Evolutionary conservation across 768 basidiomycete species (phyloP).

Genomic region (Saitozyma podzolica): DNA sequence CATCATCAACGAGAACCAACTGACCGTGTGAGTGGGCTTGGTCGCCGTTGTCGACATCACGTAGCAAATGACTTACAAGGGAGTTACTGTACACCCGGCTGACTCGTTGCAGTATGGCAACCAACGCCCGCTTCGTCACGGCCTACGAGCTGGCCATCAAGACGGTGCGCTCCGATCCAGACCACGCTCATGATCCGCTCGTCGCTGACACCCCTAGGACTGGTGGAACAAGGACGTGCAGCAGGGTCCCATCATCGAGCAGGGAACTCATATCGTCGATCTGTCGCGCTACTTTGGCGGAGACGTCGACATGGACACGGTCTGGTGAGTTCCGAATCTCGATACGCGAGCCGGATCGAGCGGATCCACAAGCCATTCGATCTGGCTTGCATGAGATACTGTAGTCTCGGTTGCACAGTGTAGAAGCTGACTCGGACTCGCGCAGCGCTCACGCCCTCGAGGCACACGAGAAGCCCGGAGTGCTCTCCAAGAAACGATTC

Average conservation of each 20-base stretch:
- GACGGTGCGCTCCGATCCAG: constrained; percentile 14
- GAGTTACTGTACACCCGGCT: neutral
- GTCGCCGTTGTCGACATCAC: neutral
- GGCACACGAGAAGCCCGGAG: constrained; percentile 83
- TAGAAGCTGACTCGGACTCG: neutral
- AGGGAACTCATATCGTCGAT: constrained; percentile 77
- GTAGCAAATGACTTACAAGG: neutral
- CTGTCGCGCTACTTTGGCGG: constrained; percentile 94
- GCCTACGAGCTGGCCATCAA: constrained; percentile 42
- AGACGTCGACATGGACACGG: constrained; percentile 72
- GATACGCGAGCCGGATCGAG: no score
- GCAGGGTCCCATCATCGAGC: constrained; percentile 50
- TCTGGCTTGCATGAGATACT: neutral
- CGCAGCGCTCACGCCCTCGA: constrained; percentile 74
- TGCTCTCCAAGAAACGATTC: constrained; percentile 71
- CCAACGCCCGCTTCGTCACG: constrained; percentile 29
- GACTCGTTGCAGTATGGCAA: constrained; percentile 30
- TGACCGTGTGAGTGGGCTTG: constrained; percentile 62
- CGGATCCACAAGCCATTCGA: no score
- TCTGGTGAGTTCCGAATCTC: constrained; percentile 52
- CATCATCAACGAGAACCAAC: constrained; percentile 86
- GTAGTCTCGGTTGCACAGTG: neutral
- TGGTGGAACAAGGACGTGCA: constrained; percentile 50
- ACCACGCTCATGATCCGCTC: neutral
- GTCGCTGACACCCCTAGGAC: constrained; percentile 24